Base-by-base conservation (phyloP, 257 asterid genomes). In the Forsythia viridissima region DNA sequence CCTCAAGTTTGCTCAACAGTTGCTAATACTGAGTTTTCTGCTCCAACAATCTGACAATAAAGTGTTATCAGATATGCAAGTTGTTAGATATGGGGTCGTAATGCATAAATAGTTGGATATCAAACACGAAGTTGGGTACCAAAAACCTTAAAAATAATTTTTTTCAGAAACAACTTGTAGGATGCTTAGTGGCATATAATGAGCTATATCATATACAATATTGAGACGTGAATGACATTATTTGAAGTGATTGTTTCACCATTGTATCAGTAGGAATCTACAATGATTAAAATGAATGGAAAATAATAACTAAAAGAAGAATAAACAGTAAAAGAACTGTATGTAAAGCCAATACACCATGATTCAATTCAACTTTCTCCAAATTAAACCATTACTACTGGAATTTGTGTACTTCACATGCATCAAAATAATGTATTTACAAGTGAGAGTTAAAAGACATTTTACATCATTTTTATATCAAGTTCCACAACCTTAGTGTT, bases 1-100 rank as follows among this genome's bases (percentile, higher is more conserved):
- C 77, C 97, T 91, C 79, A 95, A 95, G 36, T 95, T 89, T 95
- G 98, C 86, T 93, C 98, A 78, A 97, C 98, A 79, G 99, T 92
- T 97, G 90, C 90, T 88, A 95, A 57, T 43, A 91, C 98, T 2
- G 97, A 97, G 80, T 92, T 95, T 84, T 95, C 99, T 77, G 99
- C 92, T 80, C 99, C 99, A 82, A 95, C 96, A 84, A 93, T 95
- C 99, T 95, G 78, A 72, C 70, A 69, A 79, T 74, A 48, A 48
- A 77, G 21, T 80, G 70, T 76, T 44, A 80, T 88, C 86, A 84
- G 88, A 57, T 21, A 76, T 66, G 15, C 30, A 77, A 40, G 21
- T 48, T 48, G 57, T n/a, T 0, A 48, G 57, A 48, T 13, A 44
- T 46, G n/a, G 18, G 57, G 57, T 48, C 11, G 57, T 18, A 48